Conservation (phyloP, 2,329 filamentous ascomycete species). For the Fusarium buharicum region DNA sequence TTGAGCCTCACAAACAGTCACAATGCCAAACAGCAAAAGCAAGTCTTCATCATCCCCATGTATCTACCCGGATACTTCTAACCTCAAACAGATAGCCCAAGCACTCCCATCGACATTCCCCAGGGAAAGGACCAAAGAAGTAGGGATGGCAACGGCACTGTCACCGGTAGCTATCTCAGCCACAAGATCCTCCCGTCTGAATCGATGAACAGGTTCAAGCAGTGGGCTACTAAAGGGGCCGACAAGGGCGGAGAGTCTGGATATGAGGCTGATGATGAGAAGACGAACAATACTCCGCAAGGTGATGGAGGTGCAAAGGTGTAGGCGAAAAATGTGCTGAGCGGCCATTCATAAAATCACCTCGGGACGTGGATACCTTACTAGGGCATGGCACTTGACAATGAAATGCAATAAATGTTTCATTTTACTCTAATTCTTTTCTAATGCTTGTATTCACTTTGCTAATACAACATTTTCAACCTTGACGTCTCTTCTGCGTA, state of each 20-base stretch:
- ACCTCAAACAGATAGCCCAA: conserved; percentile 4
- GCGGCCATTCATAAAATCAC: neutral
- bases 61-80: neutral
- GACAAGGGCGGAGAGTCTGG: conserved; percentile 2
- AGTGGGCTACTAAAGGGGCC: neutral
- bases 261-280: conserved; percentile 13
- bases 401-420: conserved; percentile 2
- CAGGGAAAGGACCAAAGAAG: neutral
- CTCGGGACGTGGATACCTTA: neutral
- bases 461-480: neutral
- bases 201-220: neutral
- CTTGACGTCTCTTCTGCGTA: conserved; percentile 52
- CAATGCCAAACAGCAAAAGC: conserved; percentile 1
- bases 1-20: neutral
- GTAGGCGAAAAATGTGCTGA: neutral
- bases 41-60: fast-evolving
- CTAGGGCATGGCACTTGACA: neutral
- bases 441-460: neutral
- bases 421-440: conserved; percentile 19
- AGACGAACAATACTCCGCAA: neutral
- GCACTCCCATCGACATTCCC: conserved; percentile 5
- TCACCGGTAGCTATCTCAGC: neutral
- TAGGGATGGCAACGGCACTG: neutral
- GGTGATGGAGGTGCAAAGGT: conserved; percentile 13
- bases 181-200: neutral